Conservation (phyloP, 23 red algal species). For the Gracilaria vermiculophylla region DNA sequence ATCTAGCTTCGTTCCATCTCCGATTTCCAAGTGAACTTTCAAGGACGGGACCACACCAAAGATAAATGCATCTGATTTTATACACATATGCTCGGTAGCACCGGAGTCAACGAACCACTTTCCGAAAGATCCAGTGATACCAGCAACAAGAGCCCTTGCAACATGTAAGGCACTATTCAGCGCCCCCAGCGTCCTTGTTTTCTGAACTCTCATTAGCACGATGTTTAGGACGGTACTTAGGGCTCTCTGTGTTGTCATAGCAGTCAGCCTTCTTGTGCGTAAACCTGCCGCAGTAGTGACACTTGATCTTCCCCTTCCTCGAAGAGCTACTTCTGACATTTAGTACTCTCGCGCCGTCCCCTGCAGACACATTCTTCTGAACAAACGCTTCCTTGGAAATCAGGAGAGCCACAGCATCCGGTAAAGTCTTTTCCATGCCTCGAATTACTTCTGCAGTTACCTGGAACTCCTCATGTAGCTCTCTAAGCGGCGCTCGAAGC, state of each 20-base stretch:
- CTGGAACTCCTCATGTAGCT: not conserved
- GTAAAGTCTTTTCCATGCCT: not conserved
- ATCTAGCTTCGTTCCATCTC: not conserved
- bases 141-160: not conserved
- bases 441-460: slow-evolving; percentile 32
- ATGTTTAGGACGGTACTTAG: slow-evolving; percentile 1
- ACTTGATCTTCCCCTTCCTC: slow-evolving; percentile 14
- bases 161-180: too few species aligned
- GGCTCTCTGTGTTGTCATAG: slow-evolving; percentile 27
- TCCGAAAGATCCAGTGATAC: not conserved
- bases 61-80: not conserved
- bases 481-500: slow-evolving; percentile 11
- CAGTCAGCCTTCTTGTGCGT: slow-evolving; percentile 22
- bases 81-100: slow-evolving; percentile 29
- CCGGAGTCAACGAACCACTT: slow-evolving; percentile 50
- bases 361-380: not conserved
- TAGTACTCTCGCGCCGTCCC: not conserved
- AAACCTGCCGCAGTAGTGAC: slow-evolving; percentile 3
- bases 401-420: not conserved
- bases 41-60: not conserved
- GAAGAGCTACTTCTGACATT: not conserved
- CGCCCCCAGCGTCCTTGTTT: too few species aligned
- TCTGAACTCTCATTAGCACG: too few species aligned
- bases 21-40: not conserved
- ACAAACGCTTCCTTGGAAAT: not conserved